Evolutionary conservation across 768 basidiomycete genomes (phyloP).

Genomic region (Lentinula aciculospora): DNA sequence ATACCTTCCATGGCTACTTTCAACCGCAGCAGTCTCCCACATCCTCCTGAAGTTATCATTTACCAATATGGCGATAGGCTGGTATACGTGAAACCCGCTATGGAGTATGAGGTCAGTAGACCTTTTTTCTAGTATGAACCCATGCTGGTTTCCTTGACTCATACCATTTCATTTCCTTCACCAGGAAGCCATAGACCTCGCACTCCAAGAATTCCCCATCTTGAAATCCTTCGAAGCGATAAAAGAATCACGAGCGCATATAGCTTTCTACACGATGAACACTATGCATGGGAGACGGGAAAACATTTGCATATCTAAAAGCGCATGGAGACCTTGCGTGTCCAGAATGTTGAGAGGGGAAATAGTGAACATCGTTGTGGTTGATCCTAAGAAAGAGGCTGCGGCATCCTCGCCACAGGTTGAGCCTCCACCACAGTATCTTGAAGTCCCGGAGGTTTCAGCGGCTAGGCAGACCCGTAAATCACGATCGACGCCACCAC

Average conservation of each 20-base stretch:
- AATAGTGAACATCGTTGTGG: slow-evolving; percentile 38
- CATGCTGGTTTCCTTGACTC: not conserved
- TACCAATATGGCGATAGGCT: slow-evolving; percentile 37
- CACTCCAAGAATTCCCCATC: slow-evolving; percentile 44
- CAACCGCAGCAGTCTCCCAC: slow-evolving; percentile 10
- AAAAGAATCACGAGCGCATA: slow-evolving; percentile 27
- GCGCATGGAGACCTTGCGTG: slow-evolving; percentile 41
- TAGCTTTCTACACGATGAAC: slow-evolving; percentile 37
- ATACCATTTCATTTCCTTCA: not conserved
- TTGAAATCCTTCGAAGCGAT: not conserved
- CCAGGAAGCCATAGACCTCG: slow-evolving; percentile 46
- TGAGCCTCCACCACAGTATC: slow-evolving; percentile 35
- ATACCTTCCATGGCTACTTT: slow-evolving; percentile 14
- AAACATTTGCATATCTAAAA: slow-evolving; percentile 44
- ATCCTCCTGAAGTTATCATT: slow-evolving; percentile 37
- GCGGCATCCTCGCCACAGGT: slow-evolving; percentile 13
- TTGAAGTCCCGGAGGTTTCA: slow-evolving; percentile 27
- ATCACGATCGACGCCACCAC: slow-evolving; percentile 20
- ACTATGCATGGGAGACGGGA: slow-evolving; percentile 24
- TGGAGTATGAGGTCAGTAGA: slow-evolving; percentile 41
- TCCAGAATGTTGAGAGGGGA: slow-evolving; percentile 38
- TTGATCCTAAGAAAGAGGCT: slow-evolving; percentile 18
- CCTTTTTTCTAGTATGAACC: not conserved
- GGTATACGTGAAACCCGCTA: slow-evolving; percentile 46
- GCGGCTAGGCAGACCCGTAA: slow-evolving; percentile 12